Percentiles rank a stretch among this genome's conserved stretches.
Conservation (phyloP, 2,329 filamentous ascomycete species). For the Pezicula carpinea region DNA sequence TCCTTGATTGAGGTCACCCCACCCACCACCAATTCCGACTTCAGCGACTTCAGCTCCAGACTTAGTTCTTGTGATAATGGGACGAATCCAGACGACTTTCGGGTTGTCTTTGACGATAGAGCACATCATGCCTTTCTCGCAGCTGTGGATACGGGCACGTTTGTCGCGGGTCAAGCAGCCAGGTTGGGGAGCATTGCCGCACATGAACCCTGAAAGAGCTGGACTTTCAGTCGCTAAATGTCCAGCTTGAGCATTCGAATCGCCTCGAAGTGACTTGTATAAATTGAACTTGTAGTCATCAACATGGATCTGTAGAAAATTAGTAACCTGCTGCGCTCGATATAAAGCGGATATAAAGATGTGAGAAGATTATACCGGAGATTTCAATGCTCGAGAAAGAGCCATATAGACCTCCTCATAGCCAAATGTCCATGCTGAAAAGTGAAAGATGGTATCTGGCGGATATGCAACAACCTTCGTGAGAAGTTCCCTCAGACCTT, state of each 20-base stretch:
- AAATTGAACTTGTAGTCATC: conserved; percentile 74
- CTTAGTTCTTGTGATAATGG: conserved; percentile 63
- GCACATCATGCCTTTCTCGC: conserved; percentile 68
- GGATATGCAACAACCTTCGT: conserved; percentile 65
- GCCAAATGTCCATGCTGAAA: conserved; percentile 87
- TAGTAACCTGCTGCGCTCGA: conserved; percentile 12
- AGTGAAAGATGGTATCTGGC: conserved; percentile 70
- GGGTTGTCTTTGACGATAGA: conserved; percentile 37
- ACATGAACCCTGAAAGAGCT: conserved; percentile 66
- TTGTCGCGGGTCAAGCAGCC: conserved; percentile 68
- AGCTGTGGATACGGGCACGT: conserved; percentile 73
- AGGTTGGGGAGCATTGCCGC: conserved; percentile 64
- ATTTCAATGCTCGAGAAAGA: conserved; percentile 64
- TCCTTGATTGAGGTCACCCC: conserved; percentile 65
- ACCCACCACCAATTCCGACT: conserved; percentile 72
- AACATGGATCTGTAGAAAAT: conserved; percentile 62
- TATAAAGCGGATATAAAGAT: neutral
- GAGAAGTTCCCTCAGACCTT: conserved; percentile 72
- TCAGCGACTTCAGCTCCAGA: conserved; percentile 65
- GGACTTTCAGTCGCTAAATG: conserved; percentile 55
- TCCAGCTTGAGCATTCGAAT: conserved; percentile 34
- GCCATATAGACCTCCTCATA: conserved; percentile 93
- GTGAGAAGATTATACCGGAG: conserved; percentile 41
- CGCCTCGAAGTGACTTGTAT: conserved; percentile 58
- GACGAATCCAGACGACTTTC: conserved; percentile 69